Percentiles rank a stretch among this genome's conserved stretches.
phyloP scores from a whole-genome alignment of 2,329 filamentous ascomycete genomes.

The Fusarium burgessii region DNA sequence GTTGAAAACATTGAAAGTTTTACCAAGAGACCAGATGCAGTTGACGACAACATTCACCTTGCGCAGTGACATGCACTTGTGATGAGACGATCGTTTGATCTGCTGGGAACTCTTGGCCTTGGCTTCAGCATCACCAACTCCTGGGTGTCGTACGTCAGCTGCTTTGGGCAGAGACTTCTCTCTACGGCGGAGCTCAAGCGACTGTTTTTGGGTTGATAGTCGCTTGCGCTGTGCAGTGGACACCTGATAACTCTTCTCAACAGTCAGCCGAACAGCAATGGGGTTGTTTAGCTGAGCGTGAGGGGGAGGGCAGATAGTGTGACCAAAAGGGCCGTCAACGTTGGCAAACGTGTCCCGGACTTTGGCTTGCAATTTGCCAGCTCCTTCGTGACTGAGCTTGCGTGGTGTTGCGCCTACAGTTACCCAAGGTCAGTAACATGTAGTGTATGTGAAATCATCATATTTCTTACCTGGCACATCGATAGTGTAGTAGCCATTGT shows the following conservation, averaged over 20 bases:
- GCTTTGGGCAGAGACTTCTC: neutral
- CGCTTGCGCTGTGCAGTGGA: neutral
- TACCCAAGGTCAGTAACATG: rapidly evolving
- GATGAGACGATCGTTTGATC: neutral
- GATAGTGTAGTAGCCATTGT: neutral
- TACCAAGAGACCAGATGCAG: neutral
- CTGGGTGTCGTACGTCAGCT: neutral
- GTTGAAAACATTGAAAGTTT: neutral
- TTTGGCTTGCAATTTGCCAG: neutral
- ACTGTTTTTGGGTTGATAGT: neutral
- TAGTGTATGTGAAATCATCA: rapidly evolving
- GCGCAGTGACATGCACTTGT: neutral
- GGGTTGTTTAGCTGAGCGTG: neutral
- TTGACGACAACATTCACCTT: neutral
- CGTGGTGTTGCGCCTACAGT: rapidly evolving
- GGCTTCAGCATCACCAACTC: neutral
- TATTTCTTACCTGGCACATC: neutral
- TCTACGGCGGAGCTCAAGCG: neutral
- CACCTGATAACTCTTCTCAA: neutral
- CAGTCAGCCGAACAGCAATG: neutral
- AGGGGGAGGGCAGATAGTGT: neutral
- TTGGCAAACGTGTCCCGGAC: neutral
- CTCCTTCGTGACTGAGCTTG: neutral
- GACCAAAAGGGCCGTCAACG: neutral
- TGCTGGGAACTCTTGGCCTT: neutral